These are phyloP conservation scores for Pleurotus tuber-regium DNA, from an alignment of 768 basidiomycete species.

Conservation along the genomic window DNA sequence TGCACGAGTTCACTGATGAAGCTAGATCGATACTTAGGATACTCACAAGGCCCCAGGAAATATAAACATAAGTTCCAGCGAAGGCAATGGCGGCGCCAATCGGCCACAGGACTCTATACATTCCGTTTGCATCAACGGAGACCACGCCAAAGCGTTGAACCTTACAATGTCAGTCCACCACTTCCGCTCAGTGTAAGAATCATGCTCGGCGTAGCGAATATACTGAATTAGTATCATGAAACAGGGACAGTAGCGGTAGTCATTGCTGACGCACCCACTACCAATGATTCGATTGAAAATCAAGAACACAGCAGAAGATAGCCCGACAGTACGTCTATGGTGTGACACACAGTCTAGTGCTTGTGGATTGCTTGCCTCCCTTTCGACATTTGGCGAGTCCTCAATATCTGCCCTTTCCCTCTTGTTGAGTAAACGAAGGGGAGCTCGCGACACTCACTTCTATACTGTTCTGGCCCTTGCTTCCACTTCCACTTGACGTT, in stretches of 20 bases:
- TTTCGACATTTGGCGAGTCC: not conserved
- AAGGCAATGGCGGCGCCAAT: conserved; percentile 38
- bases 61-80: conserved; percentile 39
- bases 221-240: too few relatives aligned
- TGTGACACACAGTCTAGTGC: conserved; percentile 12
- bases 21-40: not conserved
- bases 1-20: conserved; percentile 10
- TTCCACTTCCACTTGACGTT: too few relatives aligned
- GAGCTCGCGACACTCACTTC: too few relatives aligned
- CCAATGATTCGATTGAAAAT: conserved; percentile 46
- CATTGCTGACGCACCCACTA: conserved; percentile 39
- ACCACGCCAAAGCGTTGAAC: not conserved
- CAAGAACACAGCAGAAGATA: conserved; percentile 37
- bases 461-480: too few relatives aligned
- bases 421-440: too few relatives aligned
- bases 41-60: conserved; percentile 38
- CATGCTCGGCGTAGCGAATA: conserved; percentile 39
- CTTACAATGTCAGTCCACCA: conserved; percentile 37
- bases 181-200: conserved; percentile 38
- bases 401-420: too few relatives aligned
- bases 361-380: conserved; percentile 16
- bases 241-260: too few relatives aligned
- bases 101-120: conserved; percentile 36
- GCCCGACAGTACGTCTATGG: conserved; percentile 17
- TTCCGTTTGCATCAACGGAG: not conserved